Conservation (phyloP, 495 filamentous ascomycete genomes). For the Penicillium verhagenii region DNA sequence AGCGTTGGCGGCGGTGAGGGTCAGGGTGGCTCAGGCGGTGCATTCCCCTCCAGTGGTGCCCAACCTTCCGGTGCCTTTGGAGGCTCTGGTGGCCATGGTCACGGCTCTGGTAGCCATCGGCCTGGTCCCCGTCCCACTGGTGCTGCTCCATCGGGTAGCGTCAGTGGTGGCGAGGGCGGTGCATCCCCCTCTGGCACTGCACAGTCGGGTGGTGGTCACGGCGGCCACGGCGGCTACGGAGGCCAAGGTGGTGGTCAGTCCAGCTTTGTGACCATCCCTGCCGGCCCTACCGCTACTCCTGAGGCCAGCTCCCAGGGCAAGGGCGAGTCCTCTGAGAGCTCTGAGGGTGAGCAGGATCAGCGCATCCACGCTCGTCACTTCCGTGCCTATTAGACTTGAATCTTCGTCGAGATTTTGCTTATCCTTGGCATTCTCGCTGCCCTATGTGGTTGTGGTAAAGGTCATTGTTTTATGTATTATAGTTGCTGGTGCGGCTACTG, state of each 20-base stretch:
- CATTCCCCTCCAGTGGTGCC: neutral
- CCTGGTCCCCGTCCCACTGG: conserved; percentile 3
- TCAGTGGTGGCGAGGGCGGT: neutral
- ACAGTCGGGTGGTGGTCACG: conserved; percentile 4
- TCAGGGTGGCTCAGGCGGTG: neutral
- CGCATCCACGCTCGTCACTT: conserved; percentile 34
- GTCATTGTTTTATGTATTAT: conserved; percentile 9
- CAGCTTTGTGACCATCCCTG: conserved; percentile 2
- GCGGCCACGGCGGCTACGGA: conserved; percentile 6
- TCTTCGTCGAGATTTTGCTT: conserved; percentile 3
- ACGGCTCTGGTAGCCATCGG: neutral
- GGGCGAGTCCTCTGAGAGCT: neutral
- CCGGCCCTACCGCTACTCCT: neutral
- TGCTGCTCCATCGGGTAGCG: neutral
- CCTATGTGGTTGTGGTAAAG: conserved; percentile 13
- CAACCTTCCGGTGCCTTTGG: neutral
- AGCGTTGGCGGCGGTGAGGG: neutral
- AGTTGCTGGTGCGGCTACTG: conserved; percentile 22
- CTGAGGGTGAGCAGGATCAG: conserved; percentile 10
- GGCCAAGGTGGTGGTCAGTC: neutral
- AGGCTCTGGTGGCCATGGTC: neutral
- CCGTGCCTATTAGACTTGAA: conserved; percentile 20
- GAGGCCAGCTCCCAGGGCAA: neutral
- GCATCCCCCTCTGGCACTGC: conserved; percentile 3
- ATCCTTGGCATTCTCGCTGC: conserved; percentile 13